Evolutionary conservation across 2,329 filamentous ascomycete genomes (phyloP).

Genomic region (Aspergillus sojae): DNA sequence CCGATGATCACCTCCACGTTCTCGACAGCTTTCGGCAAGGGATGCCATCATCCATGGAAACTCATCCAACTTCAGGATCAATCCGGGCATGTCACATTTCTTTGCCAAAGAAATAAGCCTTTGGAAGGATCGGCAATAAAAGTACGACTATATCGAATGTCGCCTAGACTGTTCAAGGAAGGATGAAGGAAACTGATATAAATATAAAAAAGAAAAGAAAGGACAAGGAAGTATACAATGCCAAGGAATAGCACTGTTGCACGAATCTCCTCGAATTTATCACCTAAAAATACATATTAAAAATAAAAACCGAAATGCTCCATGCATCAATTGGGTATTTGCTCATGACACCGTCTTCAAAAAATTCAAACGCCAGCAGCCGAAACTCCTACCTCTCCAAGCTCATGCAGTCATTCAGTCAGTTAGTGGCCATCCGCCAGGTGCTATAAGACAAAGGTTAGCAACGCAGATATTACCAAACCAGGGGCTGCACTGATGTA

Average conservation of each 20-base stretch:
- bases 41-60: conserved; percentile 2
- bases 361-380: conserved; percentile 11
- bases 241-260: not conserved
- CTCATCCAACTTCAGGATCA: not conserved
- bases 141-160: not conserved
- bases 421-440: conserved; percentile 41
- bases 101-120: not conserved
- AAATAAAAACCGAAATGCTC: conserved; percentile 10
- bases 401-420: conserved; percentile 21
- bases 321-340: conserved; percentile 21
- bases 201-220: not conserved
- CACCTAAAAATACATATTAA: conserved; percentile 4
- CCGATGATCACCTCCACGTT: conserved; percentile 9
- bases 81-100: not conserved
- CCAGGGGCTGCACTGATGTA: conserved; percentile 17
- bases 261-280: not conserved
- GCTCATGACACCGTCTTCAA: conserved; percentile 4
- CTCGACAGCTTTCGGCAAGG: conserved; percentile 12
- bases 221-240: not conserved
- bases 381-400: not conserved
- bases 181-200: not conserved
- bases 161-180: not conserved
- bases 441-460: conserved; percentile 33
- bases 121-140: not conserved
- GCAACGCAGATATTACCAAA: not conserved